Evolutionary conservation across 2,329 filamentous ascomycete genomes (phyloP).

Genomic region (Shiraia bambusicola): DNA sequence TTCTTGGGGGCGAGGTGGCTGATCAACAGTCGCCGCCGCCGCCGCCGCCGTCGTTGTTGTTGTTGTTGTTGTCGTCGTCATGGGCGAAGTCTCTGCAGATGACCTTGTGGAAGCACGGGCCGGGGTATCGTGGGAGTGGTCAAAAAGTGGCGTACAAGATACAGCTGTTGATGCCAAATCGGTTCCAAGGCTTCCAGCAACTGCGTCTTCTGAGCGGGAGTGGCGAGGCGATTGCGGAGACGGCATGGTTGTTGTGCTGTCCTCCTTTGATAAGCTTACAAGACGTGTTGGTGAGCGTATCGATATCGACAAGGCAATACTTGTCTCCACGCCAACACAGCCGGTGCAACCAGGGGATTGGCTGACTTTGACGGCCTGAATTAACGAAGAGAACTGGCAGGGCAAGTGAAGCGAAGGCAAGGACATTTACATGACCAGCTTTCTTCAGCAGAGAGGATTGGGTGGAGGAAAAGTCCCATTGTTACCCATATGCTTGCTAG

Average conservation of each 20-base stretch:
- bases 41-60: too few species aligned
- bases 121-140: conserved; percentile 15
- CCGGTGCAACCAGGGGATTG: conserved; percentile 33
- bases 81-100: conserved; percentile 12
- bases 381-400: conserved; percentile 21
- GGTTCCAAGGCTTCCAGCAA: conserved; percentile 18
- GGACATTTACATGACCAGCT: conserved; percentile 35
- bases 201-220: conserved; percentile 22
- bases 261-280: conserved; percentile 21
- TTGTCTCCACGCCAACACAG: conserved; percentile 30
- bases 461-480: conserved; percentile 28
- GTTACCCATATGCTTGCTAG: conserved; percentile 22
- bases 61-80: too few species aligned
- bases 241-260: conserved; percentile 36
- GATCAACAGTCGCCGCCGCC: conserved; percentile 10
- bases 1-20: conserved; percentile 10
- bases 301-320: conserved; percentile 16
- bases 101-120: conserved; percentile 15
- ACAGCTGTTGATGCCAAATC: conserved; percentile 17
- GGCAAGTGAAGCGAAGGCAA: conserved; percentile 36
- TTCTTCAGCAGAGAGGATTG: conserved; percentile 23
- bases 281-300: conserved; percentile 17
- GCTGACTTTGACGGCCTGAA: conserved; percentile 12
- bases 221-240: conserved; percentile 31
- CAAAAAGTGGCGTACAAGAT: conserved; percentile 20